Base-by-base conservation (phyloP, 2,329 filamentous ascomycete species). In the Cladophialophora immunda region DNA sequence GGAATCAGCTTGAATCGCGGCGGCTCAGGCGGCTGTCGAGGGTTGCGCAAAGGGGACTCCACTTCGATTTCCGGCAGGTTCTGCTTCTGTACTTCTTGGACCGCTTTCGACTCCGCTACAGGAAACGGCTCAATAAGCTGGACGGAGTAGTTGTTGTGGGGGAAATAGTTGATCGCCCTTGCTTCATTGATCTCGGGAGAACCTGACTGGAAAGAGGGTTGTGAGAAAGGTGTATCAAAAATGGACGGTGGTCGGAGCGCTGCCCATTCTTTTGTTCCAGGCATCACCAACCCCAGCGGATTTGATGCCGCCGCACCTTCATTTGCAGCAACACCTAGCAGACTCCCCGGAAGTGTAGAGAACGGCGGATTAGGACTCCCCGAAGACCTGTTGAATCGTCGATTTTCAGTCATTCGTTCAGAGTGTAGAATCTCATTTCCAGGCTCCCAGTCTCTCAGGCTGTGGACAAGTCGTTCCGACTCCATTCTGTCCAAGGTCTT, bases 121-220 rank as follows among this genome's bases (percentile, higher is more conserved):
- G 69, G 59, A 55, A 75, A 70, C 62, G 86, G 84, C 71, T 90
- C 85, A n/a, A 90, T 85, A n/a, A 90, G 76, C n/a, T 89, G 78
- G 4, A 90, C 76, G 6, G 86, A 89, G 52, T 86, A 79, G 70
- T 90, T 90, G 75, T 87, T 87, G 76, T 90, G 88, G 2, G 87
- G 83, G 68, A 85, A 89, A 36, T 89, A 83, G 66, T 81, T 85
- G 15, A 90, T 81, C 11, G 86, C 86, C 50, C 81, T 87, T 9
- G 87, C 88, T 74, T 90, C 86, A 66, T 82, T 85, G 60, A 90
- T 82, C 75, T 90, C 87, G 0, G 84, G 84, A 0, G 84, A 86
- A 71, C 70, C 84, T 69, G 77, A 83, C 32, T 79, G 77, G 47
- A 71, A 78, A 64, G 76, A 86, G 73, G 76, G 75, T 54, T 80